These are phyloP conservation scores for Colletotrichum australisinense DNA, from an alignment of 2,329 filamentous ascomycete genomes.

Conservation along the genomic window DNA sequence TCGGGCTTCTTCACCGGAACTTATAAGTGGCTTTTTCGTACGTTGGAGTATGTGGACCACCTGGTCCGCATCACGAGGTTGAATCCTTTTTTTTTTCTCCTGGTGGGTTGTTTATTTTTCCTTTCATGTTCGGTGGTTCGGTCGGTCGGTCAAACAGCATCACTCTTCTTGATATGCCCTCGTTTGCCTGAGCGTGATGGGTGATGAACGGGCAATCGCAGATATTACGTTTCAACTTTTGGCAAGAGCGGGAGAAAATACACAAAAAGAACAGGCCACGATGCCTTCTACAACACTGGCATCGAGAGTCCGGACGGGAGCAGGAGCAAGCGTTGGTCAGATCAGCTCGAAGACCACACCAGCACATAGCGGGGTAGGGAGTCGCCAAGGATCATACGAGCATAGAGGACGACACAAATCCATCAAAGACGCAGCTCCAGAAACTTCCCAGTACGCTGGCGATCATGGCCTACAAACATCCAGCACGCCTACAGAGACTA, in stretches of 20 bases:
- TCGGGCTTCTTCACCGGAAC: not conserved
- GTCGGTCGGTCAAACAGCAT: not conserved
- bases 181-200: slow-evolving; percentile 4
- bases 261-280: slow-evolving; percentile 1
- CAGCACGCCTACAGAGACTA: not conserved
- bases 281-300: slow-evolving; percentile 16
- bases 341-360: not conserved
- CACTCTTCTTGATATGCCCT: not conserved
- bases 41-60: slow-evolving; percentile 10
- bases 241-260: slow-evolving; percentile 11
- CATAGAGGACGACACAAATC: slow-evolving; percentile 1
- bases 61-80: not conserved
- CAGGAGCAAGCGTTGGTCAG: not conserved
- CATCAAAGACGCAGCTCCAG: not conserved
- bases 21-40: slow-evolving; percentile 21
- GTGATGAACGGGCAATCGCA: slow-evolving; percentile 19
- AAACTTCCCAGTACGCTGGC: not conserved
- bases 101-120: not conserved
- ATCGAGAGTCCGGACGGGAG: not conserved
- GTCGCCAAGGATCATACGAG: not conserved
- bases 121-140: not conserved
- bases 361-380: not conserved
- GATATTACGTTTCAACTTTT: slow-evolving; percentile 17
- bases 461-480: not conserved
- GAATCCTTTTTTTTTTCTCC: not conserved